Base-by-base conservation (phyloP, 1,139 yeast genomes). In the Geotrichum candidum region DNA sequence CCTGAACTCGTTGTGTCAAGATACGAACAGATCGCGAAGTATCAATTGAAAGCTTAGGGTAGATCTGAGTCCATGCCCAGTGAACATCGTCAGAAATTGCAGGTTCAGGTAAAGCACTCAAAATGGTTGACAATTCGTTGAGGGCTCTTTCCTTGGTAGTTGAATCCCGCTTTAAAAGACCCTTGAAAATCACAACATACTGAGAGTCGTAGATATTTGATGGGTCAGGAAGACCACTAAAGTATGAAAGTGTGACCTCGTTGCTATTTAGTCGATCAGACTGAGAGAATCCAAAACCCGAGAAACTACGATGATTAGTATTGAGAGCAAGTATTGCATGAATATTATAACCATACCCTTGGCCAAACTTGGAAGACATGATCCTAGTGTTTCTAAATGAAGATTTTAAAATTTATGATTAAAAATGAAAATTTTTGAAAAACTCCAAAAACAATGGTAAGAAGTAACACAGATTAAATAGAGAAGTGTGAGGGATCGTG, bases 61-160 rank as follows among this genome's bases (percentile, higher is more conserved):
- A 92, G 53, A 89, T 68, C 71, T 90, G 96, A 45, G 88, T 79
- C 96, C 96, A 91, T 2, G 90, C 81, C 80, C 63, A 82, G 67
- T 74, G 76, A 56, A 87, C 86, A 64, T 84, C 82, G 31, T 74
- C 74, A 57, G 77, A 75, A 31, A 73, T 56, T 70, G 55, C 7
- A 63, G 71, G 1, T 70, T 53, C 9, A 63, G 71, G 1, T 66
- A 68, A 3, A 81, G 67, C 45, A 15, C 50, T 46, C 35, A 62
- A 31, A 11, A 51, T 27, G 33, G 56, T n/a, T 22, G 53, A 33
- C 15, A 92, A 74, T 51, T 89, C 96, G 11, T 68, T 73, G 46
- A 90, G 76, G 0, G 96, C 91, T 70, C 87, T 88, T 68, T 90
- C 96, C 70, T 86, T 88, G 0, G 99, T 94, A 27, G 84, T 86